Evolutionary conservation across 2,329 filamentous ascomycete genomes (phyloP), one percentile per base, ranked within the genome.

Genomic region (Chaetomiaceae sp.): DNA sequence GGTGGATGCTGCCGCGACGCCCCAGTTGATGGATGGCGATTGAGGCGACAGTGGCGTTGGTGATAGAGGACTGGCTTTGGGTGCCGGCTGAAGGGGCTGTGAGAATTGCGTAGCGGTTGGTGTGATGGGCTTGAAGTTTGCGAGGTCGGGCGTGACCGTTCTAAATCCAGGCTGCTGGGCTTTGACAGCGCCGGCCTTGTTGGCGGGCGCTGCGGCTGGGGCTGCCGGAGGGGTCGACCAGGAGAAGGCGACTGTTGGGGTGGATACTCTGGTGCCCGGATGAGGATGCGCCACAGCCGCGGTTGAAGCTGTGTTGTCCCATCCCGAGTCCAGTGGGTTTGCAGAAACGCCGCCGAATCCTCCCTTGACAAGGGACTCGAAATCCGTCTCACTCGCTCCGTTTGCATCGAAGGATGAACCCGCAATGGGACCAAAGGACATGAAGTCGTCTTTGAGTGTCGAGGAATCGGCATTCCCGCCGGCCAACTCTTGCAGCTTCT

Each of bases 351-450:
- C 62, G 18, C 69, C 70, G 42, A 76, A 73, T 51, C 81, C 82
- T 8, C 92, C 92, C 64, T 95, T 90, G 47, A 99, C 91, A 2
- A 99, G 81, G 2, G 82, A 82, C 67, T 96, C 91, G 64, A 97
- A 99, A 65, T 95, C 90, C 54, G 87, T 81, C 44, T 87, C 78
- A 2, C 74, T 77, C 4, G 78, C 75, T 8, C 78, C 76, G 44
- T 76, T 79, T 37, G 68, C 64, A 46, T 82, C 77, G 51, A 84
- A 80, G 0, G 74, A 71, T 2, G 78, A 80, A 23, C 84, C 84
- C 4, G 81, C 84, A n/a, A 83, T 71, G 29, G 78, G 79, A n/a
- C 82, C 82, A 64, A 89, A 88, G 2, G 81, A 82, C 71, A 89
- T 78, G 59, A 88, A 86, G 62, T 89, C 85, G 41, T 86, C 84